Evolutionary conservation across 192 early-diverging fungal genomes (phyloP).

Genomic region (Podila minutissima): DNA sequence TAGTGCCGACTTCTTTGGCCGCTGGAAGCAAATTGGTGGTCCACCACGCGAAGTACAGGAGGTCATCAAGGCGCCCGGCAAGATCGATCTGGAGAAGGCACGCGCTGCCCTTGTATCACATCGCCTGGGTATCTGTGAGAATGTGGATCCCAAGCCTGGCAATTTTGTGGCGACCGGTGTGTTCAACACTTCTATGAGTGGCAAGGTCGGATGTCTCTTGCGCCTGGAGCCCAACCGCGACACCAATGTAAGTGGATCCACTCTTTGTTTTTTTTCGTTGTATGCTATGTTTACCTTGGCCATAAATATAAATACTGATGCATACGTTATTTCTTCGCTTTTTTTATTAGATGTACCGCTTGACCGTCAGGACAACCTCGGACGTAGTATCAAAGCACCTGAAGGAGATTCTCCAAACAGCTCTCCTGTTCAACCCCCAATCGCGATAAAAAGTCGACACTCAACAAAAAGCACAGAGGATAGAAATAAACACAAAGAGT

Average conservation of each 20-base stretch:
- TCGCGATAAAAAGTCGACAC: neutral
- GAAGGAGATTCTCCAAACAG: conserved; percentile 52
- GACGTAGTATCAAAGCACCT: conserved; percentile 72
- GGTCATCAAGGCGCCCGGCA: conserved; percentile 67
- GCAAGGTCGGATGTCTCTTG: conserved; percentile 92
- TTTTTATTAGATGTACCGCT: conserved; percentile 77
- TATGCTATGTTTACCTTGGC: neutral
- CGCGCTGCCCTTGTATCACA: conserved; percentile 71
- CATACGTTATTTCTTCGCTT: neutral
- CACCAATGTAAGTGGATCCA: conserved; percentile 70
- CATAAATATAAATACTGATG: too few relatives aligned
- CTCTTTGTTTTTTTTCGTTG: neutral
- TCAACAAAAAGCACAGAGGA: neutral
- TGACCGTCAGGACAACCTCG: conserved; percentile 92
- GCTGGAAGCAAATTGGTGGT: conserved; percentile 98
- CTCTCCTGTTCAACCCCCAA: conserved; percentile 33
- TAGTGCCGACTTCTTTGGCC: conserved; percentile 82
- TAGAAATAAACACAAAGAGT: neutral
- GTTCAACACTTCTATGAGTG: conserved; percentile 73
- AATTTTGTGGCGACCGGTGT: conserved; percentile 94
- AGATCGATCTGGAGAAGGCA: conserved; percentile 63
- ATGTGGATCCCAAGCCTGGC: conserved; percentile 87
- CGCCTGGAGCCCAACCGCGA: conserved; percentile 89
- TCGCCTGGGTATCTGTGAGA: conserved; percentile 79
- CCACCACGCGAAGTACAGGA: conserved; percentile 83